phyloP scores from a whole-genome alignment of 495 filamentous ascomycete species.

The Penicillium angulare region DNA sequence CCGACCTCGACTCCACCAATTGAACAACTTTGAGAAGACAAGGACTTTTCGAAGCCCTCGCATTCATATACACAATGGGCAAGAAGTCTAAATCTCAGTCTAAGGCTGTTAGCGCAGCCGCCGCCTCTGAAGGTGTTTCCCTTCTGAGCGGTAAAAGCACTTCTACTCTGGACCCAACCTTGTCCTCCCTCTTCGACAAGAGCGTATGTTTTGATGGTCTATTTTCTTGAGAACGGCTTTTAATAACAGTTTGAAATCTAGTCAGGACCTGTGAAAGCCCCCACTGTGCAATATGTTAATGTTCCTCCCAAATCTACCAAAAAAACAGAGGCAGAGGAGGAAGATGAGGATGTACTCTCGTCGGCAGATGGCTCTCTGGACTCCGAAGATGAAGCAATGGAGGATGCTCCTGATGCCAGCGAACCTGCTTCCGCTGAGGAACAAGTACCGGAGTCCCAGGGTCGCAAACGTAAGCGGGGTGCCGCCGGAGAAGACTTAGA shows the following conservation, averaged over 20 bases:
- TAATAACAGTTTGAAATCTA: constrained; percentile 27
- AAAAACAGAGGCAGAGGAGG: constrained; percentile 31
- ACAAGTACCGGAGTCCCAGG: constrained; percentile 39
- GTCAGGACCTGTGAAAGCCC: constrained; percentile 66
- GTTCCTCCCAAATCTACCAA: constrained; percentile 8
- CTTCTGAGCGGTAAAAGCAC: constrained; percentile 39
- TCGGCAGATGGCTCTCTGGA: constrained; percentile 38
- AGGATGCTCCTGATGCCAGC: constrained; percentile 40
- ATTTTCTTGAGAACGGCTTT: background rate
- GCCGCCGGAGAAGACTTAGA: constrained; percentile 75
- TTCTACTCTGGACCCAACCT: constrained; percentile 70
- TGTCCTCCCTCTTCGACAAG: constrained; percentile 76
- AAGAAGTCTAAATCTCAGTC: constrained; percentile 42
- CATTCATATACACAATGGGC: constrained; percentile 30
- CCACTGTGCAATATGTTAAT: constrained; percentile 47
- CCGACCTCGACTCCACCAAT: constrained; percentile 12
- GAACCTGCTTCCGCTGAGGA: constrained; percentile 34
- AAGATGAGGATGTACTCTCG: constrained; percentile 29
- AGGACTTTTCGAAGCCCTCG: background rate
- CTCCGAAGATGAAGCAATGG: constrained; percentile 45
- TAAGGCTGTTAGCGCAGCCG: constrained; percentile 17
- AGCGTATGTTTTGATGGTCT: constrained; percentile 60
- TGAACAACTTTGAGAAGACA: background rate
- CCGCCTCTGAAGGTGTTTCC: constrained; percentile 24
- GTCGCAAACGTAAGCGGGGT: constrained; percentile 75